Percentiles rank a stretch among this genome's conserved stretches.
Conservation (phyloP, 2,329 filamentous ascomycete species). For the Nemania bipapillata region DNA sequence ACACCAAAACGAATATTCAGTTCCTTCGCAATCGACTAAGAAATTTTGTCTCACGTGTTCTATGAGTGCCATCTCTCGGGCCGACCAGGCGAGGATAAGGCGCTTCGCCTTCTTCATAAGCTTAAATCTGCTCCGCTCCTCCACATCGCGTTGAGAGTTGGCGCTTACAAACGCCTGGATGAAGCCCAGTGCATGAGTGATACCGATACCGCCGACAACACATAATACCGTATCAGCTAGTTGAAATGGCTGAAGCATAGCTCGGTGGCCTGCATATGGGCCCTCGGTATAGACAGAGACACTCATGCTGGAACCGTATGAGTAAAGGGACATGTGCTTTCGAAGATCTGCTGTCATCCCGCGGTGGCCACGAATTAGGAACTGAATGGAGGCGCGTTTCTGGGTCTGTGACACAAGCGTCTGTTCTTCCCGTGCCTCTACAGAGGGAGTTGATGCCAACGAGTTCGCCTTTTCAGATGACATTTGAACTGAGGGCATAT, state of each 20-base stretch:
- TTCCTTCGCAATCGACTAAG: constrained; percentile 29
- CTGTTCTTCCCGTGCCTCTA: neutral
- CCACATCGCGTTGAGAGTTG: neutral
- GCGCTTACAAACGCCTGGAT: constrained; percentile 39
- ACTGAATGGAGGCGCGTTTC: constrained; percentile 14
- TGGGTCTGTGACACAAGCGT: neutral
- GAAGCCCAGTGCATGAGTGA: constrained; percentile 38
- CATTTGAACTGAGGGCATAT: neutral
- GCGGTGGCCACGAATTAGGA: constrained; percentile 35
- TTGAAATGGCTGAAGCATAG: constrained; percentile 23
- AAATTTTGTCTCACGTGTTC: constrained; percentile 41
- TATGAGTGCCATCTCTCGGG: constrained; percentile 41
- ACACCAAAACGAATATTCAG: constrained; percentile 38
- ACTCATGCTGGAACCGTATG: constrained; percentile 6
- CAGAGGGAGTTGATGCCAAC: neutral
- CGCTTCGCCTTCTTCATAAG: constrained; percentile 40
- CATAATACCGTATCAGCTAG: constrained; percentile 37
- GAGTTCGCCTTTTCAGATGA: neutral
- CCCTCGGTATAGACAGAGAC: constrained; percentile 38
- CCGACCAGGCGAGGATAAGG: constrained; percentile 45
- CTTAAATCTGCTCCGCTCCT: neutral
- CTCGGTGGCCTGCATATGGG: constrained; percentile 35
- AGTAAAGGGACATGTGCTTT: constrained; percentile 19
- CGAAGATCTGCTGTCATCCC: constrained; percentile 34
- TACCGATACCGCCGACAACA: constrained; percentile 37